Base-by-base conservation (phyloP, 192 early-diverging fungal genomes). In the Coemansia sp. region DNA sequence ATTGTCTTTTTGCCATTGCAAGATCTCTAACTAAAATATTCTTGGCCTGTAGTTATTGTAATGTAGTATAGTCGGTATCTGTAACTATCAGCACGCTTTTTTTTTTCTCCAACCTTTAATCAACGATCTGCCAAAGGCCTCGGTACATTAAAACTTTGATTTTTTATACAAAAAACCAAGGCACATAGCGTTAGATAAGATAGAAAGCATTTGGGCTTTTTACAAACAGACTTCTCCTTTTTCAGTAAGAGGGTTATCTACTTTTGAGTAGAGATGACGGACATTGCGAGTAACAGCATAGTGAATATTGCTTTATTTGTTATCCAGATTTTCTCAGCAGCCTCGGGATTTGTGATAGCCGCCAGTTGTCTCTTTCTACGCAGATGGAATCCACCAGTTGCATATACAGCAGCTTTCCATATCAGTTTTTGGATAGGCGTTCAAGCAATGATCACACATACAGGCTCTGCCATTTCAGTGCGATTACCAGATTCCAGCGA, bases 381-480 rank as follows among this genome's bases (percentile, higher is more conserved):
- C 23, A 72, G 69, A 60, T 73, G 72, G 78, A 68, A 81, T 41
- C 73, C 73, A 10, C 78, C 73, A 3, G 55, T 74, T 48, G 73
- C 78, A 2, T 81, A 80, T 50, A 80, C 77, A 0, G 72, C 77
- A 0, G 72, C 77, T 0, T 80, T 80, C 32, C 68, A 71, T 50
- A 73, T 80, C 9, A 80, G 77, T 60, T 74, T 80, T 18, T 80
- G 77, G 77, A 74, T 80, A 55, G 77, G 77, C 24, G 65, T 80
- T 1, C 71, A 74, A 32, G 67, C 71, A n/a, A 67, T 80, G 49
- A 80, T 80, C 14, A 68, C 77, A 41, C 77, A 80, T 54, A 64
- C 68, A 5, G 72, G 62, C 8, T 74, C 77, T 1, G 72, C 77
- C 28, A 74, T 80, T 23, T 73, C 77, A 5, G 67, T 71, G 18